Conservation (phyloP, 139 green algal genomes). For the Pleodorina starrii region DNA sequence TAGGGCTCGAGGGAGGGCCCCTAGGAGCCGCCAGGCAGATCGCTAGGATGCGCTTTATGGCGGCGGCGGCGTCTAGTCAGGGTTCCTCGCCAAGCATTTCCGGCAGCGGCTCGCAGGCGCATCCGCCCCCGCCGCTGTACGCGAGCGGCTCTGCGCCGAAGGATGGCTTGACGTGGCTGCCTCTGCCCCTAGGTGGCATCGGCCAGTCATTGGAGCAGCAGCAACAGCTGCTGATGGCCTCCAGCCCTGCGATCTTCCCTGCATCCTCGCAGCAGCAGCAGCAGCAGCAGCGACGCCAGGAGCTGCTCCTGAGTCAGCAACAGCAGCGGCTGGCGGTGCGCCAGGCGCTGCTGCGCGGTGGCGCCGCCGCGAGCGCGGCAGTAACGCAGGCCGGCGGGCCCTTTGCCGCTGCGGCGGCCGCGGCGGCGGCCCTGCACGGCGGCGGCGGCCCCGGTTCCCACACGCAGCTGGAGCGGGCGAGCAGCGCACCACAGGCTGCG, state of each 20-base stretch:
- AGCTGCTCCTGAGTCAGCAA: background rate
- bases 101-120: background rate
- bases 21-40: background rate
- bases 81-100: constrained; percentile 1
- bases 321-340: background rate
- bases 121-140: background rate
- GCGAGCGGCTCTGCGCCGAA: background rate
- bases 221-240: background rate
- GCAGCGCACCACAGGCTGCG: constrained; percentile 12
- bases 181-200: too few relatives aligned
- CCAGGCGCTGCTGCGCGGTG: background rate
- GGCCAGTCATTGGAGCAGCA: background rate
- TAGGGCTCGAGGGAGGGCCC: background rate
- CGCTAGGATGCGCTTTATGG: background rate
- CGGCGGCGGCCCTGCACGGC: background rate
- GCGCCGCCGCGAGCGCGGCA: background rate
- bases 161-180: too few relatives aligned
- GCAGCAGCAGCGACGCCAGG: background rate
- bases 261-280: constrained; percentile 20
- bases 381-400: background rate
- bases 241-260: background rate
- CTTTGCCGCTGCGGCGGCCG: background rate
- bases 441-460: background rate
- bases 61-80: background rate
- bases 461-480: background rate